Evolutionary conservation across 805 yeast genomes (phyloP).

Genomic region (Wickerhamomyces rabaulensis): DNA sequence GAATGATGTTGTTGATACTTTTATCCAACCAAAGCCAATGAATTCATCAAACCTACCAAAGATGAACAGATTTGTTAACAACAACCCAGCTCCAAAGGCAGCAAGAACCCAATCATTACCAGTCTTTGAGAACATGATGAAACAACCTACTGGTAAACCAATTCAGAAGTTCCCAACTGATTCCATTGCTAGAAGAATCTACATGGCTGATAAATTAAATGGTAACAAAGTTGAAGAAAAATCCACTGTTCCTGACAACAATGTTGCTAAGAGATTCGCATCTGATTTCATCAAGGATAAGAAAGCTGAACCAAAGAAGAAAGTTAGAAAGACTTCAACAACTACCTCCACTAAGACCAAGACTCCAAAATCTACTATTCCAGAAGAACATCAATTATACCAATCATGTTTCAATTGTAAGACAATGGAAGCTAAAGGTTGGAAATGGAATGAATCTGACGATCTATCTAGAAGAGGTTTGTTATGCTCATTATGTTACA

Average conservation of each 20-base stretch:
- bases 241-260: slow-evolving; percentile 1
- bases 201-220: slow-evolving; percentile 21
- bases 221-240: slow-evolving; percentile 4
- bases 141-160: slow-evolving; percentile 8
- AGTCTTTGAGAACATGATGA: slow-evolving; percentile 17
- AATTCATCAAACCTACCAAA: slow-evolving; percentile 10
- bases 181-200: slow-evolving; percentile 25
- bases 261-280: slow-evolving; percentile 23
- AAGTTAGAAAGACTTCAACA: slow-evolving; percentile 3
- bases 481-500: slow-evolving; percentile 22
- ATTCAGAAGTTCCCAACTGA: slow-evolving; percentile 21
- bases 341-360: background rate
- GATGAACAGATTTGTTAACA: slow-evolving; percentile 32
- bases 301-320: slow-evolving; percentile 4
- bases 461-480: slow-evolving; percentile 20
- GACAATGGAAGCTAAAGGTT: slow-evolving; percentile 19
- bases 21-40: slow-evolving; percentile 13
- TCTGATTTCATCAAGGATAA: slow-evolving; percentile 19
- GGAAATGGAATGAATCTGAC: slow-evolving; percentile 24
- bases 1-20: slow-evolving; percentile 1
- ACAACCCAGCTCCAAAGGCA: slow-evolving; percentile 42
- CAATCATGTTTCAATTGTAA: slow-evolving; percentile 24
- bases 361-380: slow-evolving; percentile 2
- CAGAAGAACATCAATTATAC: slow-evolving; percentile 13
- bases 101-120: slow-evolving; percentile 41